Evolutionary conservation across 2,329 filamentous ascomycete genomes (phyloP).

Genomic region (Alternaria sp.): DNA sequence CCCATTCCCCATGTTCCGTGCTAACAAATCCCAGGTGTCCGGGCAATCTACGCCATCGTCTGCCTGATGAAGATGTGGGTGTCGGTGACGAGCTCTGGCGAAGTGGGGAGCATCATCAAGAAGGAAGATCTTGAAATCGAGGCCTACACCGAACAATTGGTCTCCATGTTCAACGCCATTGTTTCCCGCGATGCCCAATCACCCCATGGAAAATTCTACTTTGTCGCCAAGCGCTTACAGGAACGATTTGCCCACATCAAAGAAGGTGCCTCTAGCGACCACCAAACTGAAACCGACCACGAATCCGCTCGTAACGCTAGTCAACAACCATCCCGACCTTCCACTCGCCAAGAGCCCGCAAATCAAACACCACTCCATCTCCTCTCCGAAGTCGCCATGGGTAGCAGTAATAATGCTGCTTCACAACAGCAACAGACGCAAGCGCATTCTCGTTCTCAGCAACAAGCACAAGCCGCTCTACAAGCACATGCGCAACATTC

Average conservation of each 20-base stretch:
- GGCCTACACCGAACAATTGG: constrained; percentile 56
- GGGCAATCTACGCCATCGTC: constrained; percentile 65
- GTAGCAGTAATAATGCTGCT: constrained; percentile 37
- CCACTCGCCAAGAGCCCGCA: constrained; percentile 37
- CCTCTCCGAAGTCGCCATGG: constrained; percentile 53
- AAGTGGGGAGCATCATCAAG: constrained; percentile 60
- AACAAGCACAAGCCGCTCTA: constrained; percentile 36
- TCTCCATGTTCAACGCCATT: constrained; percentile 57
- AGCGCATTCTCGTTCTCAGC: constrained; percentile 29
- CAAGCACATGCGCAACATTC: constrained; percentile 36
- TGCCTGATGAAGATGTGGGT: constrained; percentile 69
- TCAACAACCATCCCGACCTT: constrained; percentile 25
- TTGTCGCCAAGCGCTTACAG: constrained; percentile 56
- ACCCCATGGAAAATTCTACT: constrained; percentile 59
- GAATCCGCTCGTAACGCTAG: constrained; percentile 27
- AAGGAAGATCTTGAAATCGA: constrained; percentile 59
- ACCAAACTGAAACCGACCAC: constrained; percentile 36
- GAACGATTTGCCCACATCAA: constrained; percentile 57
- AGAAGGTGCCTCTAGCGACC: constrained; percentile 52
- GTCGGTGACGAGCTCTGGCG: constrained; percentile 59
- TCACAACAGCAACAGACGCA: constrained; percentile 24
- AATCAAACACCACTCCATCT: constrained; percentile 51
- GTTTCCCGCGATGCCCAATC: constrained; percentile 52
- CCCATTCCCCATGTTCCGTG: constrained; percentile 10
- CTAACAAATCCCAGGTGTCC: constrained; percentile 53